These are phyloP conservation scores for Davidsoniella eucalypti DNA, from an alignment of 2,329 filamentous ascomycete genomes.

Conservation along the genomic window DNA sequence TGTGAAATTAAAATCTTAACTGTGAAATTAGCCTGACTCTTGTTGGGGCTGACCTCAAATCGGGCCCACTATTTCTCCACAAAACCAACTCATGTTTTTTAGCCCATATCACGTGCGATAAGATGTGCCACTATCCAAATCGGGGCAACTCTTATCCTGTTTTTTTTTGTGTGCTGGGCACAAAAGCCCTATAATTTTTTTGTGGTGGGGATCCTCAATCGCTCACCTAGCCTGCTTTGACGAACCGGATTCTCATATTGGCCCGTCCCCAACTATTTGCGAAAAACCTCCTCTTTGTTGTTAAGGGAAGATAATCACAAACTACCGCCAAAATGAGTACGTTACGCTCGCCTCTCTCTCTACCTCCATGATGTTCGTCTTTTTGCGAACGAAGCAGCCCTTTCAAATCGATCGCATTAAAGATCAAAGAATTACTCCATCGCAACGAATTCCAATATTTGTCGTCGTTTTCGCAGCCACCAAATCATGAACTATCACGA, in stretches of 20 bases:
- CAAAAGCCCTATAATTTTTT: constrained; percentile 10
- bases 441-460: constrained; percentile 2
- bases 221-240: constrained; percentile 11
- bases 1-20: too few species aligned
- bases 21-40: too few species aligned
- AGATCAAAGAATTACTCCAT: not conserved
- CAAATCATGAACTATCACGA: too few species aligned
- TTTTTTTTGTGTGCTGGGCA: constrained; percentile 10
- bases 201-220: not conserved
- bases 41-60: too few species aligned
- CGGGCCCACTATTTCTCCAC: too few species aligned
- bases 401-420: too few species aligned
- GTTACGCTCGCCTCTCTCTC: constrained; percentile 18
- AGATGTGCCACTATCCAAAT: not conserved
- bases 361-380: too few species aligned
- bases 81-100: too few species aligned
- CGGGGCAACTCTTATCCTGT: constrained; percentile 3
- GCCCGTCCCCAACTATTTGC: constrained; percentile 9
- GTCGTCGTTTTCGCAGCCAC: not conserved
- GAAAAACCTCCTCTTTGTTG: constrained; percentile 10
- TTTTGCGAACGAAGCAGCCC: too few species aligned
- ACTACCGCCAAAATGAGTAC: constrained; percentile 42
- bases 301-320: constrained; percentile 14
- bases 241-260: constrained; percentile 11
- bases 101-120: not conserved